These are phyloP conservation scores for Clonostachys rosea DNA, from an alignment of 2,329 filamentous ascomycete genomes.

Conservation along the genomic window DNA sequence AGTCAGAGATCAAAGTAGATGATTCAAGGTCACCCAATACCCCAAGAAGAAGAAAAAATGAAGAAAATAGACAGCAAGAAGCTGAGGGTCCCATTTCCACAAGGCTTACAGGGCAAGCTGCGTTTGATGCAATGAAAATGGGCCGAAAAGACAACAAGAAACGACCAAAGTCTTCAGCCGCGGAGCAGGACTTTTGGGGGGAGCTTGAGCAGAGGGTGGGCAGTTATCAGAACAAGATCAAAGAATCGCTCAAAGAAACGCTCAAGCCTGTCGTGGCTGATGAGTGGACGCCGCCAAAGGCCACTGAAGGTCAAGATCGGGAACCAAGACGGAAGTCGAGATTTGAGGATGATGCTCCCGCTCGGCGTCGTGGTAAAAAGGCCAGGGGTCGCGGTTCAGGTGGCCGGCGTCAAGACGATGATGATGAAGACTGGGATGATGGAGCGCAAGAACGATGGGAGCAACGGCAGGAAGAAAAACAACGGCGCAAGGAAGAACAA, in stretches of 20 bases:
- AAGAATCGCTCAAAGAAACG: neutral
- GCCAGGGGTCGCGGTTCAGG: slow-evolving; percentile 9
- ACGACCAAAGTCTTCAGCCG: neutral
- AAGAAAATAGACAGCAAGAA: slow-evolving; percentile 1
- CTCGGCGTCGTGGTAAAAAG: slow-evolving; percentile 12
- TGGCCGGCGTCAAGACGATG: slow-evolving; percentile 15
- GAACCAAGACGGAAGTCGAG: slow-evolving; percentile 18
- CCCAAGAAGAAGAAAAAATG: neutral
- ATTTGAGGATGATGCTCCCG: slow-evolving; percentile 18
- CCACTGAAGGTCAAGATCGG: slow-evolving; percentile 1
- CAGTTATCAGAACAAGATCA: neutral
- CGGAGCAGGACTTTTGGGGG: slow-evolving; percentile 13
- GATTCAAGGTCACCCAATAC: neutral
- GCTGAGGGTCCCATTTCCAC: neutral
- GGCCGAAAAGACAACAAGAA: neutral
- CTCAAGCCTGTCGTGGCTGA: neutral
- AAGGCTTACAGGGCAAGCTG: neutral
- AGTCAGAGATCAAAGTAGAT: neutral
- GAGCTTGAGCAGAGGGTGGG: slow-evolving; percentile 10
- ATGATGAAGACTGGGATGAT: slow-evolving; percentile 30
- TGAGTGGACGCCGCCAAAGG: neutral
- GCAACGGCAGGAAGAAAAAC: slow-evolving; percentile 34
- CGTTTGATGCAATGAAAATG: neutral
- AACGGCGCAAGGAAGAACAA: slow-evolving; percentile 29
- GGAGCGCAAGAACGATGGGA: slow-evolving; percentile 29